phyloP scores from a whole-genome alignment of 768 basidiomycete genomes.

The Auricularia auricula-judae region DNA sequence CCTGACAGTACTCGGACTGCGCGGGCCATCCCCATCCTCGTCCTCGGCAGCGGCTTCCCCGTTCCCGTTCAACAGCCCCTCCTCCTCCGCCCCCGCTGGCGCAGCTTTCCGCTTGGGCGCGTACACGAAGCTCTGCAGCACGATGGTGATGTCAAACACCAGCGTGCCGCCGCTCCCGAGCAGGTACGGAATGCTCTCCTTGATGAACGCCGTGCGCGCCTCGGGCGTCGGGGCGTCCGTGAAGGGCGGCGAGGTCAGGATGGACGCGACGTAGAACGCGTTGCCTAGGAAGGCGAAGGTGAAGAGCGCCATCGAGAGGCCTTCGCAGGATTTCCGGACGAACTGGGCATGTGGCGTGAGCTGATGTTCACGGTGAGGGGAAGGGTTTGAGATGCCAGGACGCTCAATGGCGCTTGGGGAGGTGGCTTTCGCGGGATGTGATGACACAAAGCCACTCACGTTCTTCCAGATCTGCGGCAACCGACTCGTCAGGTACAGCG shows the following conservation, averaged over 20 bases:
- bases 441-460: conserved; percentile 37
- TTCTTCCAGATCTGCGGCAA: conserved; percentile 99
- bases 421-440: not conserved
- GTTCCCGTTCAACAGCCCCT: too few relatives aligned
- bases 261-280: conserved; percentile 82
- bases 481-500: conserved; percentile 84
- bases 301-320: conserved; percentile 89
- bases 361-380: not conserved
- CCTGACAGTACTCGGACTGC: too few relatives aligned
- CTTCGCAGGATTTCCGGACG: conserved; percentile 34
- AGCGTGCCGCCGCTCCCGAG: conserved; percentile 90
- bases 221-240: conserved; percentile 40
- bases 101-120: too few relatives aligned
- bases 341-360: conserved; percentile 8
- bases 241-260: conserved; percentile 65
- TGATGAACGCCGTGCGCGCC: conserved; percentile 49
- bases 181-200: conserved; percentile 84
- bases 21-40: too few relatives aligned
- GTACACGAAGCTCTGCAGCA: conserved; percentile 76
- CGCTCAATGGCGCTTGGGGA: not conserved
- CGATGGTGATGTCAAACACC: conserved; percentile 86
- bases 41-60: too few relatives aligned
- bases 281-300: conserved; percentile 92
- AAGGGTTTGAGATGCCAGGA: not conserved
- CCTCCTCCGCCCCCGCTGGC: too few relatives aligned